These are phyloP conservation scores for Royoungia palumana DNA, from an alignment of 768 basidiomycete species.

Conservation along the genomic window DNA sequence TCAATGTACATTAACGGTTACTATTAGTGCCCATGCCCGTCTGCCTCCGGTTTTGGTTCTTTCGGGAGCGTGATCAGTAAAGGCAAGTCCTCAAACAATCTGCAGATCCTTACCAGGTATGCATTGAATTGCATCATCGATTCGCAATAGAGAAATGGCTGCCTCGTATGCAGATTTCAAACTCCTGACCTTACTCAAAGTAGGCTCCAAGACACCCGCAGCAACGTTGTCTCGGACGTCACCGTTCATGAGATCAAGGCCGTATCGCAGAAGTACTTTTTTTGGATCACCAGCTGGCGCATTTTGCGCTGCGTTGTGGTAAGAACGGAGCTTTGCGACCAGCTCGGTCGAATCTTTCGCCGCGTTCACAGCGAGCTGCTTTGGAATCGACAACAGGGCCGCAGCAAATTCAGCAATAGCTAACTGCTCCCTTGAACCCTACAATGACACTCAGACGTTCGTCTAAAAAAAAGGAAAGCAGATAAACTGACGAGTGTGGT, in stretches of 20 bases:
- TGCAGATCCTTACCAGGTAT: conserved; percentile 61
- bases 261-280: conserved; percentile 86
- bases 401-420: conserved; percentile 99
- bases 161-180: conserved; percentile 97
- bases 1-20: conserved; percentile 10
- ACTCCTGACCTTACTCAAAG: conserved; percentile 94
- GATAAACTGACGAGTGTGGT: conserved; percentile 77
- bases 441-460: conserved; percentile 8
- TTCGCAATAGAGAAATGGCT: conserved; percentile 88
- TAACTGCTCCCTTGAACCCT: conserved; percentile 98
- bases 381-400: conserved; percentile 91
- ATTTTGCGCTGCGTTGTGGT: conserved; percentile 95
- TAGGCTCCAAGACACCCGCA: conserved; percentile 94
- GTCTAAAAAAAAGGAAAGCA: neutral
- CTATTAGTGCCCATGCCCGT: conserved; percentile 68
- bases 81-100: conserved; percentile 7
- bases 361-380: conserved; percentile 95
- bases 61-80: conserved; percentile 16
- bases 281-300: conserved; percentile 89
- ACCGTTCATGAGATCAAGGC: conserved; percentile 91
- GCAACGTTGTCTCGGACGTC: conserved; percentile 92
- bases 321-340: conserved; percentile 93
- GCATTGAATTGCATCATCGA: conserved; percentile 95
- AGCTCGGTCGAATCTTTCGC: conserved; percentile 98
- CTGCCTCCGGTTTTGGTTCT: conserved; percentile 73